These are phyloP conservation scores for Striga asiatica DNA, from an alignment of 257 asterid species.

Conservation along the genomic window DNA sequence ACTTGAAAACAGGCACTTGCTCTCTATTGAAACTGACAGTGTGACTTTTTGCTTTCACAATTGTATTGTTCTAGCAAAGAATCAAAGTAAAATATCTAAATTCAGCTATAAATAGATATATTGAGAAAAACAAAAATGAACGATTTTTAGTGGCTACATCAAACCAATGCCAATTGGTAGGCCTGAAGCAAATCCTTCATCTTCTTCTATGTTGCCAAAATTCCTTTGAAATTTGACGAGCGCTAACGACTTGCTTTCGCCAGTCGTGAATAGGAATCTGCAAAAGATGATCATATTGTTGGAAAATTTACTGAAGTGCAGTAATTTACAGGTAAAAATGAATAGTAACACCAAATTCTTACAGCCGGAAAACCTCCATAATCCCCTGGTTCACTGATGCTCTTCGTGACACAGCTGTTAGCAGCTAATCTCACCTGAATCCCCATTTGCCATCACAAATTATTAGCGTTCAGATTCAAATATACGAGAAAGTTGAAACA, in stretches of 20 bases:
- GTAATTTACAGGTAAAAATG: background rate
- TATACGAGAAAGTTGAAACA: background rate
- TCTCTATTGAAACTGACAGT: too few relatives aligned
- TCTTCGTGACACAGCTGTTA: conserved; percentile 71
- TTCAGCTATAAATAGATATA: too few relatives aligned
- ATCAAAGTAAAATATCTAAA: too few relatives aligned
- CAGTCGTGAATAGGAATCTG: conserved; percentile 72
- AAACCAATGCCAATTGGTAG: too few relatives aligned
- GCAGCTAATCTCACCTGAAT: conserved; percentile 86
- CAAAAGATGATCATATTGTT: too few relatives aligned
- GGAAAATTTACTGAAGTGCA: too few relatives aligned
- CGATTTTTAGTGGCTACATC: too few relatives aligned
- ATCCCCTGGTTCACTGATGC: conserved; percentile 70
- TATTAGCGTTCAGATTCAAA: background rate
- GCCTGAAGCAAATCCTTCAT: conserved; percentile 2
- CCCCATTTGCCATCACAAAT: conserved; percentile 8
- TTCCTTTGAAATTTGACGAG: conserved; percentile 31
- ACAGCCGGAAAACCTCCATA: conserved; percentile 99
- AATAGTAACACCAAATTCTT: conserved; percentile 30
- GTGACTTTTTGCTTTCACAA: too few relatives aligned
- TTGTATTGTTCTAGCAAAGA: too few relatives aligned
- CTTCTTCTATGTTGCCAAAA: conserved; percentile 10
- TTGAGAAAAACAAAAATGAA: too few relatives aligned
- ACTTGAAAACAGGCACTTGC: too few relatives aligned
- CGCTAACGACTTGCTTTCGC: conserved; percentile 60